Evolutionary conservation across 2,329 filamentous ascomycete species (phyloP).

Genomic region (Zalaria obscura): DNA sequence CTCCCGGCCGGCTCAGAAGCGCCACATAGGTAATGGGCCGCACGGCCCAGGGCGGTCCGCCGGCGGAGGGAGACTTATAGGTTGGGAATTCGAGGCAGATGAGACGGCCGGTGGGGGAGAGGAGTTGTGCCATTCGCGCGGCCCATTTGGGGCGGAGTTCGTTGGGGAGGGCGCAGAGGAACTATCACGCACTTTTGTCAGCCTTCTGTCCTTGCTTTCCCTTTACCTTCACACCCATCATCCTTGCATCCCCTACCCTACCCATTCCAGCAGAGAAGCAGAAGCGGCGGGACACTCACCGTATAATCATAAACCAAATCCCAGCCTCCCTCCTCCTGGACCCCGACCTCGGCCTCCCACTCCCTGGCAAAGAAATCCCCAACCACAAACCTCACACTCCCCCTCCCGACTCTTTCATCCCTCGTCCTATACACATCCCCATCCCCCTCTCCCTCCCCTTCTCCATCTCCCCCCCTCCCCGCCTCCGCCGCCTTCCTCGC

Average conservation of each 20-base stretch:
- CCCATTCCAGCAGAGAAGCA: neutral
- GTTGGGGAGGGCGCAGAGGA: conserved; percentile 45
- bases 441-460: conserved; percentile 15
- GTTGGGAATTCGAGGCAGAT: conserved; percentile 68
- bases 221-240: neutral
- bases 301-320: conserved; percentile 55
- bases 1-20: conserved; percentile 56
- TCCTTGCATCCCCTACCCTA: neutral
- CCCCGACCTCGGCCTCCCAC: conserved; percentile 34
- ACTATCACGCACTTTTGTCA: conserved; percentile 24
- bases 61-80: conserved; percentile 48
- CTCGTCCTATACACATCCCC: conserved; percentile 26
- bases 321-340: conserved; percentile 30
- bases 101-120: conserved; percentile 37
- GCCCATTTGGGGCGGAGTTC: conserved; percentile 44
- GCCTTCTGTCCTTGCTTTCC: neutral
- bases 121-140: conserved; percentile 37
- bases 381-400: conserved; percentile 39
- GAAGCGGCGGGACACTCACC: conserved; percentile 22
- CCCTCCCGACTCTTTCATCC: conserved; percentile 29
- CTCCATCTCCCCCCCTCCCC: conserved; percentile 19
- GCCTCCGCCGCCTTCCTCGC: conserved; percentile 31
- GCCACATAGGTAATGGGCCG: conserved; percentile 56
- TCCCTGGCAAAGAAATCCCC: conserved; percentile 55
- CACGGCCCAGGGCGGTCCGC: conserved; percentile 61